A percentile compares a stretch with the other conserved stretches of the same genome.
These are phyloP conservation scores for Coemansia guatemalensis DNA, from an alignment of 192 early-diverging fungal genomes.

Conservation along the genomic window DNA sequence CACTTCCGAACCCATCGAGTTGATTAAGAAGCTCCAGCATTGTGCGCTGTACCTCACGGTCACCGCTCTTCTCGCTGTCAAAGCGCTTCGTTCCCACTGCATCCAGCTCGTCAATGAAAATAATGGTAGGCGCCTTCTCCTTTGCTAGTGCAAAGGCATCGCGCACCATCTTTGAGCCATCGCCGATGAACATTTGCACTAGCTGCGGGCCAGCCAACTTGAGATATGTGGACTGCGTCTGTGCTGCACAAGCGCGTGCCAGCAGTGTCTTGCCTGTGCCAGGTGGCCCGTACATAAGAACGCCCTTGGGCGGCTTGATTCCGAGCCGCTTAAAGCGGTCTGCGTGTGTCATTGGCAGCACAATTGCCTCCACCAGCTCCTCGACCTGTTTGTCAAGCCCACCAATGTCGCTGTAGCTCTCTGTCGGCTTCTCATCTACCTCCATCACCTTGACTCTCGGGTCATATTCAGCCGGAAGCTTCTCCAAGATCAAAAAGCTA, in stretches of 20 bases:
- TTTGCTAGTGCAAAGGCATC: constrained; percentile 97
- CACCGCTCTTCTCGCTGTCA: constrained; percentile 95
- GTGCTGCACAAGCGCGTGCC: constrained; percentile 97
- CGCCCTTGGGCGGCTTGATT: constrained; percentile 85
- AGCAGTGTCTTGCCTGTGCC: constrained; percentile 90
- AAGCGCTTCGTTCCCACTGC: constrained; percentile 99
- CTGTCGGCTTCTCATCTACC: constrained; percentile 98
- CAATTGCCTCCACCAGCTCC: constrained; percentile 84
- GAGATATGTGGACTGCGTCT: constrained; percentile 92
- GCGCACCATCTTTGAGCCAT: constrained; percentile 95
- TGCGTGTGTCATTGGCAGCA: constrained; percentile 83
- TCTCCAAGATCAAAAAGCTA: constrained; percentile 93
- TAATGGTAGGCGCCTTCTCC: constrained; percentile 97
- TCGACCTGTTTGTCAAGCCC: constrained; percentile 89
- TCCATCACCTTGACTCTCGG: constrained; percentile 99
- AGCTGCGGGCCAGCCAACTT: constrained; percentile 97
- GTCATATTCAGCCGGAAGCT: constrained; percentile 97
- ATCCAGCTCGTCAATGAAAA: constrained; percentile 99
- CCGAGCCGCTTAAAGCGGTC: constrained; percentile 85
- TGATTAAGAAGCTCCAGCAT: constrained; percentile 99
- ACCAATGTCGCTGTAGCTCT: constrained; percentile 94
- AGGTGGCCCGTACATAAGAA: constrained; percentile 82
- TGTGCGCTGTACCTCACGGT: constrained; percentile 97
- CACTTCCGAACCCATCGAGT: constrained; percentile 93
- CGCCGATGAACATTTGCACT: constrained; percentile 99